Evolutionary conservation across 1,284 basidiomycete genomes (phyloP).

Genomic region (Porogramme epimiltina): DNA sequence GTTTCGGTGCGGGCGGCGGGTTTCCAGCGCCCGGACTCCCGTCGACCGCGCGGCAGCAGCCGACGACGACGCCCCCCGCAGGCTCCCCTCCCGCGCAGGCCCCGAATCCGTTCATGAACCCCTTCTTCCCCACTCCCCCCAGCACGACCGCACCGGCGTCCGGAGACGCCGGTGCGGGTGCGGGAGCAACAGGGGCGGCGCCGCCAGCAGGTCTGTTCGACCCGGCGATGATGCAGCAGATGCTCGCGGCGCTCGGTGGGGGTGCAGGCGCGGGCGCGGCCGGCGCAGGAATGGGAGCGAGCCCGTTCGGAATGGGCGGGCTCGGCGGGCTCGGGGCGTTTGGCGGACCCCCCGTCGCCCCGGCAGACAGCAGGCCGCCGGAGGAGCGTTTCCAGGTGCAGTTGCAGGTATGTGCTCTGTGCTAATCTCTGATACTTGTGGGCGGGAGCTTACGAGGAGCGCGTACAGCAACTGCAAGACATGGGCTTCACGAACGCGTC

Average conservation of each 20-base stretch:
- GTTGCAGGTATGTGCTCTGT: constrained; percentile 55
- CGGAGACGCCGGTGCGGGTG: constrained; percentile 16
- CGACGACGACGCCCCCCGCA: neutral
- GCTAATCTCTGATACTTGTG: neutral
- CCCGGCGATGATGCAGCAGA: constrained; percentile 53
- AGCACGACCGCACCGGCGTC: constrained; percentile 18
- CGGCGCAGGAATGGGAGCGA: constrained; percentile 21
- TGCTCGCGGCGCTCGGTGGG: constrained; percentile 38
- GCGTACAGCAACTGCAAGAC: constrained; percentile 76
- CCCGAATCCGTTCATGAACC: constrained; percentile 22
- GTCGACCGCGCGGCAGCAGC: constrained; percentile 30
- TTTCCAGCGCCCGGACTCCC: constrained; percentile 66
- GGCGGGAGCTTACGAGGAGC: neutral
- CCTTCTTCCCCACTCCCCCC: constrained; percentile 14
- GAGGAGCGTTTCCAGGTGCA: constrained; percentile 91
- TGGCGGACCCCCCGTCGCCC: constrained; percentile 36
- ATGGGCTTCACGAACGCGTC: constrained; percentile 86
- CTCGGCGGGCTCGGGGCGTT: constrained; percentile 36
- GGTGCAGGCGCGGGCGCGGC: constrained; percentile 25
- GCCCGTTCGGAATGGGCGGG: constrained; percentile 32
- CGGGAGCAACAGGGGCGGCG: constrained; percentile 17
- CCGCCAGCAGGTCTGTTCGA: constrained; percentile 32
- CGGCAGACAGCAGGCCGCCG: constrained; percentile 72
- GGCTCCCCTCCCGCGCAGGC: too few relatives aligned
- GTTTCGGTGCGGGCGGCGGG: constrained; percentile 27